These are phyloP conservation scores for Rubia peregrina DNA, from an alignment of 305 asterid genomes.

Conservation along the genomic window DNA sequence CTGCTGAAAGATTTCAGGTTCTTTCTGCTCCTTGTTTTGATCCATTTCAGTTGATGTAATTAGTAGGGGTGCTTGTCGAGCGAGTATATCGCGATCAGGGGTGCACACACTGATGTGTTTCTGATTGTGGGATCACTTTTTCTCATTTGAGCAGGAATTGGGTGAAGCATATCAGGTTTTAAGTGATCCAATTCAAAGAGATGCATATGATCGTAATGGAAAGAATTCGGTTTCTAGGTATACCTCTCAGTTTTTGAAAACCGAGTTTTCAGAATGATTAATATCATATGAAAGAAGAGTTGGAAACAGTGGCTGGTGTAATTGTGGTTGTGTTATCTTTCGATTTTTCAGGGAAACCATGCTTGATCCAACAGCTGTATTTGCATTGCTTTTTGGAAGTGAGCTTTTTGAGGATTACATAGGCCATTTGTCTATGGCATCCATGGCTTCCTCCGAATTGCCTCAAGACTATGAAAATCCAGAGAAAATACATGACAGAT, in stretches of 20 bases:
- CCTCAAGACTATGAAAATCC: slow-evolving; percentile 46
- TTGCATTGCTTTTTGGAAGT: slow-evolving; percentile 93
- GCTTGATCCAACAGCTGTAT: slow-evolving; percentile 93
- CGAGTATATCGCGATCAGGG: neutral
- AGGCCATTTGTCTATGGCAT: slow-evolving; percentile 77
- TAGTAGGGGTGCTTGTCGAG: neutral
- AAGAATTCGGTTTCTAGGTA: slow-evolving; percentile 68
- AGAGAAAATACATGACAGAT: slow-evolving; percentile 53
- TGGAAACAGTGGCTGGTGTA: neutral
- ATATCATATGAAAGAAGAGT: neutral
- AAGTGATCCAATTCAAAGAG: slow-evolving; percentile 78
- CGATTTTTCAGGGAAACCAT: slow-evolving; percentile 54
- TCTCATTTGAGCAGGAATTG: slow-evolving; percentile 42
- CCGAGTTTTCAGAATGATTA: neutral
- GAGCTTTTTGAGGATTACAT: slow-evolving; percentile 82
- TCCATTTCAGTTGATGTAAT: neutral
- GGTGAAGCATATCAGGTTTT: slow-evolving; percentile 93
- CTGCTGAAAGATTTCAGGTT: slow-evolving; percentile 87
- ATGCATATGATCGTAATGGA: slow-evolving; percentile 72
- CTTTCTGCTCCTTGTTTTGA: neutral
- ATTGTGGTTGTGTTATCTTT: neutral
- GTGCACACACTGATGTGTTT: neutral
- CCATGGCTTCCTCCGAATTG: slow-evolving; percentile 77
- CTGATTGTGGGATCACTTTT: neutral
- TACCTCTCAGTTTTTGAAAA: neutral